These are phyloP conservation scores for Trypanosoma grayi DNA, from an alignment of 208 protist genomes.

Conservation along the genomic window DNA sequence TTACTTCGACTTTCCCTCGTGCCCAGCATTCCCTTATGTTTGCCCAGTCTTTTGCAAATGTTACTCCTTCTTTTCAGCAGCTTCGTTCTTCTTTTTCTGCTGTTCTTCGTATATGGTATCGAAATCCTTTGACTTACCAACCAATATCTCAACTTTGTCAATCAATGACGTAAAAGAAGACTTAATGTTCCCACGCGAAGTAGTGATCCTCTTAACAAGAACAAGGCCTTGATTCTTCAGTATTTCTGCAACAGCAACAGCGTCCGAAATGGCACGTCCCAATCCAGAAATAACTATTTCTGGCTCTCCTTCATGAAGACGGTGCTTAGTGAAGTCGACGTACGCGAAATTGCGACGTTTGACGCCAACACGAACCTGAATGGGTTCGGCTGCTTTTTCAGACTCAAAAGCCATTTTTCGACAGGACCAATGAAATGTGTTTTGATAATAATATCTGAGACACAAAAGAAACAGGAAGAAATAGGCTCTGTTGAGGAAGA, in stretches of 20 bases:
- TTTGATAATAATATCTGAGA: conserved; percentile 7
- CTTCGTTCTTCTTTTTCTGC: conserved; percentile 42
- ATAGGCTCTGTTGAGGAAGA: too few relatives aligned
- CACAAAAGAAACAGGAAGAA: too few relatives aligned
- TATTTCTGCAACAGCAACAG: conserved; percentile 84
- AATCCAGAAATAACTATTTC: conserved; percentile 79
- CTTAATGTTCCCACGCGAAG: conserved; percentile 68
- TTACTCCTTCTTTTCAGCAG: conserved; percentile 18
- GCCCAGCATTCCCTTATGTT: too few relatives aligned
- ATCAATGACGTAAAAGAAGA: conserved; percentile 36
- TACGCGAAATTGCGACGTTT: conserved; percentile 82
- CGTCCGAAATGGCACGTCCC: conserved; percentile 79
- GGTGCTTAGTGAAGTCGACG: conserved; percentile 83
- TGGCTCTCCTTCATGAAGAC: conserved; percentile 63
- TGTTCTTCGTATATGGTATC: conserved; percentile 79
- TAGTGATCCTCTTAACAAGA: conserved; percentile 78
- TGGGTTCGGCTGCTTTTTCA: conserved; percentile 28
- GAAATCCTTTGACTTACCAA: conserved; percentile 78
- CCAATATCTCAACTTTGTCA: conserved; percentile 80
- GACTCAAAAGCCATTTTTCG: conserved; percentile 11
- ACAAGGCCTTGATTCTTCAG: conserved; percentile 86
- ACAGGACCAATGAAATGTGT: too few relatives aligned
- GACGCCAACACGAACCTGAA: conserved; percentile 74
- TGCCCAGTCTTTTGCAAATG: not conserved
- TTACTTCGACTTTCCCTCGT: not conserved